Base-by-base conservation (phyloP, 768 basidiomycete genomes). In the Collybiopsis confluens region DNA sequence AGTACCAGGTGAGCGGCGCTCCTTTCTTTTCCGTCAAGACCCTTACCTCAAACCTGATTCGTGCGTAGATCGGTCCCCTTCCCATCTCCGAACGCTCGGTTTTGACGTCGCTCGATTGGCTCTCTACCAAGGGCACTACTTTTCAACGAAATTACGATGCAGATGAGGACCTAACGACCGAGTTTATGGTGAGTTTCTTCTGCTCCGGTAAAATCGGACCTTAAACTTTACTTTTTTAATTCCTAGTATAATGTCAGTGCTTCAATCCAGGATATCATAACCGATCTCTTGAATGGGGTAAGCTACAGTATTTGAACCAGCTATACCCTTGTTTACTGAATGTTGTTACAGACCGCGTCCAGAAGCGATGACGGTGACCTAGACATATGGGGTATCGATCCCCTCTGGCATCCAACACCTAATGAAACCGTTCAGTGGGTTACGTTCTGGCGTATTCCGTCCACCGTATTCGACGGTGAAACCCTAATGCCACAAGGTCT, bases 321-420 rank as follows among this genome's bases (percentile, higher is more conserved):
- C 20, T 13, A 23, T 45, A 2, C 2, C 5, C 30, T 13, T 35
- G 21, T 40, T 37, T 44, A 20, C 21, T n/a, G 45, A 56, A 27
- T 9, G 1, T 28, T 24, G 2, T 42, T 6, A 8, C 30, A 62
- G 61, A 62, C 61, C 28, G 61, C 57, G 1, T 57, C 59, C 4
- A 59, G 61, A 9, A 48, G 58, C 4, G 59, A 58, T 45, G 57
- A 62, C 30, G 61, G 60, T 33, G 52, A 53, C 35, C 59, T 62
- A 15, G 61, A 62, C 45, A 62, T 62, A 40, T 62, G 54, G 56
- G 61, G 61, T 56, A 62, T 60, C 18, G 61, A 62, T 43, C 61
- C 61, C 2, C 45, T 62, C 10, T 60, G 57, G 61, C 56, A 54
- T 43, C 59, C 59, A 18, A 54, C 59, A 36, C 56, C 58, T 5